Conservation (phyloP, 106 monocot species). For the Allium cepa region DNA sequence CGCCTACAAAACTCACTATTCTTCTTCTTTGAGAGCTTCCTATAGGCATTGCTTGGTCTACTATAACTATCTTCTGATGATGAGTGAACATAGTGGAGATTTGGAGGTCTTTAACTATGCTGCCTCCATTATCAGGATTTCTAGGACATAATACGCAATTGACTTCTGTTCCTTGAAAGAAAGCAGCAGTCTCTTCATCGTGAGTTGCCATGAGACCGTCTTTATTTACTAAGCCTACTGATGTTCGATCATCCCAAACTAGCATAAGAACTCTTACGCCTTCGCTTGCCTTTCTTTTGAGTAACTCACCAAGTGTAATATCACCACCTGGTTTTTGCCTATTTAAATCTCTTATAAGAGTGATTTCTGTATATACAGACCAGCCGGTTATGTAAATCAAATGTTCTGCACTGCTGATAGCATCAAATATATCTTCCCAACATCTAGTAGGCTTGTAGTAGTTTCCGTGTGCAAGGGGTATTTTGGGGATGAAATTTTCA, state of each 20-base stretch:
- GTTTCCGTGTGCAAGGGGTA: slow-evolving; percentile 16
- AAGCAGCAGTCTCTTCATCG: slow-evolving; percentile 19
- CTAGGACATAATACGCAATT: slow-evolving; percentile 21
- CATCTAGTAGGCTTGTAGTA: slow-evolving; percentile 17
- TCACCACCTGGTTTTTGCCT: slow-evolving; percentile 25
- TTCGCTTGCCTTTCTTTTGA: slow-evolving; percentile 24
- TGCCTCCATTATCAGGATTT: slow-evolving; percentile 24
- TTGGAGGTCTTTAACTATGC: slow-evolving; percentile 21
- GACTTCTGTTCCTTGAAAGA: slow-evolving; percentile 14
- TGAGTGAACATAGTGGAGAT: slow-evolving; percentile 27
- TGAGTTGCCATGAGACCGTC: slow-evolving; percentile 26
- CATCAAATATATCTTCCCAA: slow-evolving; percentile 27
- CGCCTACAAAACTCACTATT: slow-evolving; percentile 24
- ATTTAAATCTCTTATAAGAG: slow-evolving; percentile 16
- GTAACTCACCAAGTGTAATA: slow-evolving; percentile 20
- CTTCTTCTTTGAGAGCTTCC: slow-evolving; percentile 14
- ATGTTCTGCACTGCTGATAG: slow-evolving; percentile 20
- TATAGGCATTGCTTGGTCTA: slow-evolving; percentile 22
- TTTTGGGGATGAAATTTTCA: slow-evolving; percentile 21
- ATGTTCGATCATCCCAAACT: slow-evolving; percentile 27
- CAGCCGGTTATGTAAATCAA: slow-evolving; percentile 27
- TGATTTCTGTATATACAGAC: slow-evolving; percentile 24
- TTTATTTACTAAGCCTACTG: slow-evolving; percentile 16
- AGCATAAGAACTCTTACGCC: slow-evolving; percentile 27
- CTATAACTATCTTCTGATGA: slow-evolving; percentile 28